These are phyloP conservation scores for Alternaria brassicicola DNA, from an alignment of 2,329 filamentous ascomycete genomes.

Conservation along the genomic window DNA sequence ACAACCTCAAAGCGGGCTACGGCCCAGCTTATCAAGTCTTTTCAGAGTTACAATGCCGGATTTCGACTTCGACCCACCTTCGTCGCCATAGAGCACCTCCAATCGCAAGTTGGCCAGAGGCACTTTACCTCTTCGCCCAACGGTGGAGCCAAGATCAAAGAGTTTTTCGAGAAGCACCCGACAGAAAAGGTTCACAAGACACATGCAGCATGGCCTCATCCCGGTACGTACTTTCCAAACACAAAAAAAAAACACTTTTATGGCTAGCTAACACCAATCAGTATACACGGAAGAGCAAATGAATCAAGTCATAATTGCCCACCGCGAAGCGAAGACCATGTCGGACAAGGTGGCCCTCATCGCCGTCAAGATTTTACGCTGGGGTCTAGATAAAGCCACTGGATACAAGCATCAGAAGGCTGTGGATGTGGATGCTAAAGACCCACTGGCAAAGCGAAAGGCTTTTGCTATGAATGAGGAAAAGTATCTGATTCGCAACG, in stretches of 20 bases:
- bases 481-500: slow-evolving; percentile 88
- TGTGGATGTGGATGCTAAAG: slow-evolving; percentile 44
- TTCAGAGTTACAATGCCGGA: slow-evolving; percentile 42
- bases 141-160: slow-evolving; percentile 43
- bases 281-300: slow-evolving; percentile 81
- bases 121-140: slow-evolving; percentile 52
- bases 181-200: slow-evolving; percentile 54
- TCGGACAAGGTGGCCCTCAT: slow-evolving; percentile 81
- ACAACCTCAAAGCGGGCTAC: slow-evolving; percentile 47
- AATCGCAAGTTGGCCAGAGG: slow-evolving; percentile 32
- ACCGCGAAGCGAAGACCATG: slow-evolving; percentile 73
- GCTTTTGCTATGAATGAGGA: slow-evolving; percentile 76
- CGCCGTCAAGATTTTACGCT: slow-evolving; percentile 76
- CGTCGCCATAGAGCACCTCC: slow-evolving; percentile 38
- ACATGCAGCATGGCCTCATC: slow-evolving; percentile 57
- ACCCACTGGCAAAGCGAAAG: slow-evolving; percentile 60
- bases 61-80: slow-evolving; percentile 44
- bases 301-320: slow-evolving; percentile 72
- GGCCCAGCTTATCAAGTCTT: slow-evolving; percentile 45
- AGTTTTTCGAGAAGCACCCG: slow-evolving; percentile 56
- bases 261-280: slow-evolving; percentile 30
- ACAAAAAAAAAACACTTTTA: background rate
- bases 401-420: slow-evolving; percentile 75
- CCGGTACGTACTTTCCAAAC: slow-evolving; percentile 38
- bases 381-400: slow-evolving; percentile 80